Evolutionary conservation across 2,329 filamentous ascomycete genomes (phyloP).

Genomic region (Alternaria brassicicola): DNA sequence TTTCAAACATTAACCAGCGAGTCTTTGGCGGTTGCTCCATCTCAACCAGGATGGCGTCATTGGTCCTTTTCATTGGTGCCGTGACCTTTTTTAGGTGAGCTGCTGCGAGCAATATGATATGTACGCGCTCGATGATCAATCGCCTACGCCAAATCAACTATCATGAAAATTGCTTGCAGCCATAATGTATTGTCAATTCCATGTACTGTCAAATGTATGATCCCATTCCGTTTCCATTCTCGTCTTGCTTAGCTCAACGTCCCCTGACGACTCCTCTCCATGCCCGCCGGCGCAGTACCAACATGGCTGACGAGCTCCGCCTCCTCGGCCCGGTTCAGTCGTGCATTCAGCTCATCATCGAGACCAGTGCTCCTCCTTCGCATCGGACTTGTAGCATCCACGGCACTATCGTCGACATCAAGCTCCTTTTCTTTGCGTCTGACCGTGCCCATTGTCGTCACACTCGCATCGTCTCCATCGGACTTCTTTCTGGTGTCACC

Average conservation of each 20-base stretch:
- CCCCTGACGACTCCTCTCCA: constrained; percentile 35
- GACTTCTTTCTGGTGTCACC: constrained; percentile 31
- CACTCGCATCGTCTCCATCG: constrained; percentile 33
- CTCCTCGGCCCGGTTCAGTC: constrained; percentile 22
- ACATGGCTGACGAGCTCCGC: constrained; percentile 26
- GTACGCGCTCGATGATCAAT: too few species aligned
- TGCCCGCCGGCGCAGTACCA: constrained; percentile 38
- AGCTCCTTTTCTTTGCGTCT: constrained; percentile 43
- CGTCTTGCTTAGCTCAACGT: constrained; percentile 21
- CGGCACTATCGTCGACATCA: constrained; percentile 51
- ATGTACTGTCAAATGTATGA: too few species aligned
- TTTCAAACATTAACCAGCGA: too few species aligned
- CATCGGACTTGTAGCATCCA: constrained; percentile 48
- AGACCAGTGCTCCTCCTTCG: constrained; percentile 36
- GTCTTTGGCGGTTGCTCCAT: too few species aligned
- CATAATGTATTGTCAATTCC: neutral
- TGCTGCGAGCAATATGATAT: too few species aligned
- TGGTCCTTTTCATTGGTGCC: too few species aligned
- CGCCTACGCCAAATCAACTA: too few species aligned
- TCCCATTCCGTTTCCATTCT: too few species aligned
- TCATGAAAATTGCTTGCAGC: neutral
- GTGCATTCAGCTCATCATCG: constrained; percentile 30
- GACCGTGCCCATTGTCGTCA: constrained; percentile 28
- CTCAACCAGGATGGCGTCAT: too few species aligned
- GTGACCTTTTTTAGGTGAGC: too few species aligned